Percentiles rank a stretch among this genome's conserved stretches.
These are phyloP conservation scores for Sporothrix humicola DNA, from an alignment of 2,329 filamentous ascomycete species.

Conservation along the genomic window DNA sequence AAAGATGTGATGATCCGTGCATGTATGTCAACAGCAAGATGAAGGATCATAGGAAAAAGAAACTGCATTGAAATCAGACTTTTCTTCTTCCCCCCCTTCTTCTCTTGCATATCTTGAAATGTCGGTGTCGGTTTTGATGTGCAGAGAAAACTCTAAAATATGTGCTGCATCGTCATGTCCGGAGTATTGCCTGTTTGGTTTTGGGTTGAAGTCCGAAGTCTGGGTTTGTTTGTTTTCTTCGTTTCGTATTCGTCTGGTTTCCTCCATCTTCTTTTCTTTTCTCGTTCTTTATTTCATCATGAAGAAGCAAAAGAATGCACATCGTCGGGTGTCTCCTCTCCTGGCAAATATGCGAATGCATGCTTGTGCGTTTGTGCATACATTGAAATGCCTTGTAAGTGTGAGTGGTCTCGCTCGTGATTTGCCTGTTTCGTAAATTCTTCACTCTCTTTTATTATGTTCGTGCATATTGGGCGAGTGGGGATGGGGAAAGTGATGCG, in stretches of 20 bases:
- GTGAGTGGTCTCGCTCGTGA: slow-evolving; percentile 16
- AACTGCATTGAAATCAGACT: neutral
- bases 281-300: no score
- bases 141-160: neutral
- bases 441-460: neutral
- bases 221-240: neutral
- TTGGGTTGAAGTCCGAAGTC: neutral
- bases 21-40: neutral
- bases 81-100: neutral
- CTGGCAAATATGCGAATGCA: neutral
- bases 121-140: neutral
- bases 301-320: neutral
- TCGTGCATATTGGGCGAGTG: slow-evolving; percentile 9
- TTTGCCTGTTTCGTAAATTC: neutral
- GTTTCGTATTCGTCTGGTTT: neutral
- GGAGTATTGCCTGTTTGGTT: neutral
- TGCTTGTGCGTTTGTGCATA: neutral
- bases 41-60: neutral
- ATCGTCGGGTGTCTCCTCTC: neutral
- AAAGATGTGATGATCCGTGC: no score
- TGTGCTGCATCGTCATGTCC: neutral
- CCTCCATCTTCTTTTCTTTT: neutral
- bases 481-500: neutral
- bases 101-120: neutral
- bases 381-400: neutral